Base-by-base conservation (phyloP, 2,329 filamentous ascomycete genomes). In the Fusarium humuli region DNA sequence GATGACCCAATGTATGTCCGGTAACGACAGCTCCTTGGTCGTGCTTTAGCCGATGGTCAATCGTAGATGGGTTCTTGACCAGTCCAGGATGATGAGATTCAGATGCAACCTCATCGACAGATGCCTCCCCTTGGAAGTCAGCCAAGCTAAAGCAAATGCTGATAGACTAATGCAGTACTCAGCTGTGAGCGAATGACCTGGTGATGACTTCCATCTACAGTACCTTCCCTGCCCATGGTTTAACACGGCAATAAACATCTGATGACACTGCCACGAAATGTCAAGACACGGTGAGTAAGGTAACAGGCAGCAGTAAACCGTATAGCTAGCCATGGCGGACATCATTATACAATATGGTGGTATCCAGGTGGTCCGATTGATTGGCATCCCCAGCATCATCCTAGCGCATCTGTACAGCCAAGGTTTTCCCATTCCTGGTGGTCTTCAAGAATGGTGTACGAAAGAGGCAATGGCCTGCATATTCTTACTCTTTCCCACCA, bases 361-460 rank as follows among this genome's bases (percentile, higher is more conserved):
- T 45, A 63, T 61, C 57, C 67, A 45, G 60, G 63, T 44, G 47
- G 57, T 44, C 58, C 57, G 52, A 59, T 56, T 52, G 52, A 52
- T 59, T 37, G 14, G 25, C 34, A 34, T 37, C 49, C 56, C 66
- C 52, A 57, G 66, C 64, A 65, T 72, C 13, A 72, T 61, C 69
- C 73, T 48, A 12, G 72, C 47, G 50, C 45, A 30, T 75, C 67
- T 57, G 58, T 61, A 32, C 32, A 25, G 44, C 53, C 57, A 72
- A 66, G 50, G 41, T 29, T 47, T 30, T 57, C 25, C 61, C 56
- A 71, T 71, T 49, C 61, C 61, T 47, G 61, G 57, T 61, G 54
- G 50, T 40, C 61, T 75, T 75, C 68, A 55, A 74, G 71, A 75
- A 73, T 52, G 61, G 46, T 47, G 29, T 37, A 65, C 50, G 40